Evolutionary conservation across 345 rosid species (phyloP).

Genomic region (Arabidopsis arenosa): DNA sequence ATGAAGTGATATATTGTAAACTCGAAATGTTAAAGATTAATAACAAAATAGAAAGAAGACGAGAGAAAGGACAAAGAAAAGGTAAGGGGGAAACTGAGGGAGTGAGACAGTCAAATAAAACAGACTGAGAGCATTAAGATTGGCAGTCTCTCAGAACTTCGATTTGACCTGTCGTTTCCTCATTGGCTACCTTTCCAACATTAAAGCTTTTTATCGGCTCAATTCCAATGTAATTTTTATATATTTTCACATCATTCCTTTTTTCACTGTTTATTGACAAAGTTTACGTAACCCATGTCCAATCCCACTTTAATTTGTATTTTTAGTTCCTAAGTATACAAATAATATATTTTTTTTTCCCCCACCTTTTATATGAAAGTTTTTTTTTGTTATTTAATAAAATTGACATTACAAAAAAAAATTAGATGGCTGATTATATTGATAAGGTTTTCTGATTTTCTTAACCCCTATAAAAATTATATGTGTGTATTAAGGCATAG

Average conservation of each 20-base stretch:
- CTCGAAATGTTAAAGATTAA: neutral
- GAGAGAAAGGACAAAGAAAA: slow-evolving; percentile 36
- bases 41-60: neutral
- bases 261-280: slow-evolving; percentile 32
- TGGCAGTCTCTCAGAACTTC: slow-evolving; percentile 39
- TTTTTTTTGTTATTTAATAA: neutral
- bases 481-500: neutral
- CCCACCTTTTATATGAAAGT: neutral
- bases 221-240: neutral
- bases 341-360: neutral
- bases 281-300: slow-evolving; percentile 10
- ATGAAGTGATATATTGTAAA: neutral
- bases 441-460: neutral
- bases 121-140: slow-evolving; percentile 42
- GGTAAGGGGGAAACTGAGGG: slow-evolving; percentile 31
- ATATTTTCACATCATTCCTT: neutral
- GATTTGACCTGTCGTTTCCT: slow-evolving; percentile 47
- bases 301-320: neutral
- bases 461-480: neutral
- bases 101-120: slow-evolving; percentile 40
- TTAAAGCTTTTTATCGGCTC: slow-evolving; percentile 26
- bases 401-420: neutral
- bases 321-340: neutral
- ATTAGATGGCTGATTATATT: neutral
- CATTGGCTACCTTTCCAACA: slow-evolving; percentile 37